phyloP scores from a whole-genome alignment of 225 moss, liverwort and hornwort species.

The Asterella californica region DNA sequence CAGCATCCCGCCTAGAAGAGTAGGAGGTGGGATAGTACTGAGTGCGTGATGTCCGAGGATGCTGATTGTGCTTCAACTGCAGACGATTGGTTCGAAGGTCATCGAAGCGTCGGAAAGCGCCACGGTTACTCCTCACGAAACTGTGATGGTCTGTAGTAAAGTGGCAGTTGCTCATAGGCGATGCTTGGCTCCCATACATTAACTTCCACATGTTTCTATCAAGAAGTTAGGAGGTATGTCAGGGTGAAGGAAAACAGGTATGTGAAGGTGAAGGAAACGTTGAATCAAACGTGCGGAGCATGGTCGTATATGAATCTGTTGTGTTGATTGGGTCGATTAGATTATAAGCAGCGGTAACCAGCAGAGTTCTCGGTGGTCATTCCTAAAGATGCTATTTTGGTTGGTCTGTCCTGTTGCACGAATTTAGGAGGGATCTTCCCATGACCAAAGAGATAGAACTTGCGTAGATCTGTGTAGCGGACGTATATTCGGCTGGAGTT shows the following conservation, averaged over 20 bases:
- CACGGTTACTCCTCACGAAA: no score
- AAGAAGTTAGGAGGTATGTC: neutral
- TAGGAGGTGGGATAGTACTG: no score
- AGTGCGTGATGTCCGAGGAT: no score
- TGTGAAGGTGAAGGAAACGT: no score
- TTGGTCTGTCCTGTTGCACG: neutral
- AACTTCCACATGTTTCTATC: neutral
- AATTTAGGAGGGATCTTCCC: neutral
- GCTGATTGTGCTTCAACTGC: no score
- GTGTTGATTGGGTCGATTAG: neutral
- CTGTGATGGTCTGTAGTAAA: no score
- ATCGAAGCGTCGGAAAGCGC: no score
- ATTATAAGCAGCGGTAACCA: neutral
- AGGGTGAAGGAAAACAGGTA: no score
- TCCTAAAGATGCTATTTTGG: slow-evolving; percentile 1
- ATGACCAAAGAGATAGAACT: neutral
- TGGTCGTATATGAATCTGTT: neutral
- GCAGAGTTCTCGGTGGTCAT: neutral
- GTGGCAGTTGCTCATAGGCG: no score
- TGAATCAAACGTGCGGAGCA: neutral
- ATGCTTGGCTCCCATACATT: no score
- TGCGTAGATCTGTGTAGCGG: neutral
- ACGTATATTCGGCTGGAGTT: neutral
- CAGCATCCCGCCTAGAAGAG: no score
- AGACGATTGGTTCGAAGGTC: no score